A percentile compares a stretch with the other conserved stretches of the same genome.
Conservation (phyloP, 805 yeast genomes). For the Vanderwaltozyma yarrowii region DNA sequence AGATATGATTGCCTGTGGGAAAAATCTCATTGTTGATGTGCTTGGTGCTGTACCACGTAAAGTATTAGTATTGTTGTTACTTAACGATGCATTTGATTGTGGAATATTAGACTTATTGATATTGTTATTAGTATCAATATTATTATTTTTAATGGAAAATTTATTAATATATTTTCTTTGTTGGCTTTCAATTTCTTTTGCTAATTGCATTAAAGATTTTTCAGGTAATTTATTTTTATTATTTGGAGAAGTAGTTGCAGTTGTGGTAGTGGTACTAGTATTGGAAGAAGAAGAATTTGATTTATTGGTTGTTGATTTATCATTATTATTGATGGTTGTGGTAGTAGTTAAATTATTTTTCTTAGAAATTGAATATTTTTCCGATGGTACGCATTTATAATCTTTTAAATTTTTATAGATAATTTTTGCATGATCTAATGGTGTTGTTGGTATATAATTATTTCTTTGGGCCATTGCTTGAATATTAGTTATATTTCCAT, state of each 20-base stretch:
- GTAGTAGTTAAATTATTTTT: too few relatives aligned
- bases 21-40: not conserved
- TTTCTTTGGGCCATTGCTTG: not conserved
- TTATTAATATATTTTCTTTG: slow-evolving; percentile 21
- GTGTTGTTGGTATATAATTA: slow-evolving; percentile 7
- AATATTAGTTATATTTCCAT: too few relatives aligned
- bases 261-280: too few relatives aligned
- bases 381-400: slow-evolving; percentile 16
- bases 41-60: too few relatives aligned
- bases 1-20: not conserved
- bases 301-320: too few relatives aligned
- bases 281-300: too few relatives aligned
- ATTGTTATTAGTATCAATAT: not conserved
- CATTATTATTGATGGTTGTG: too few relatives aligned
- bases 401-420: slow-evolving; percentile 18
- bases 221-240: not conserved
- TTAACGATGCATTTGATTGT: too few relatives aligned
- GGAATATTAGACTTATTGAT: slow-evolving; percentile 2
- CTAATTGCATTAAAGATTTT: not conserved
- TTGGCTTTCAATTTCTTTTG: slow-evolving; percentile 7
- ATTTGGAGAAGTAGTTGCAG: not conserved
- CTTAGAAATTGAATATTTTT: not conserved
- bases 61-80: too few relatives aligned
- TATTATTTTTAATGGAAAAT: slow-evolving; percentile 2
- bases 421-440: slow-evolving; percentile 19